Evolutionary conservation across 805 yeast species (phyloP).

Genomic region (Myxozyma kluyveri): DNA sequence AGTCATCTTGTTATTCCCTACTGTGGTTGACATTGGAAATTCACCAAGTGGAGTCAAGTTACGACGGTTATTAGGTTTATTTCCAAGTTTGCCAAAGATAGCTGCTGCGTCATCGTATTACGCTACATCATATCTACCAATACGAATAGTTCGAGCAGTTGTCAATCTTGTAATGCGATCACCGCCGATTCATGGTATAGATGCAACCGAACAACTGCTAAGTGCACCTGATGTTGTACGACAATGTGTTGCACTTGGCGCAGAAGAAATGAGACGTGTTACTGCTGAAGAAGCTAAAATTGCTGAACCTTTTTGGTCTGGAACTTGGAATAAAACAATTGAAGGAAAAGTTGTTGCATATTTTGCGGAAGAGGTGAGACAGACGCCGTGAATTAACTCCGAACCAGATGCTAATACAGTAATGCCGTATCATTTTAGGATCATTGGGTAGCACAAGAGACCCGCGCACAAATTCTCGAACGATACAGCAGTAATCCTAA

Average conservation of each 20-base stretch:
- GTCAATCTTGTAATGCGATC: conserved; percentile 36
- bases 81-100: conserved; percentile 30
- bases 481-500: conserved; percentile 40
- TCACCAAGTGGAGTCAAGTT: conserved; percentile 45
- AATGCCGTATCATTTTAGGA: too few relatives aligned
- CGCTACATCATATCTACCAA: conserved; percentile 12
- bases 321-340: conserved; percentile 38
- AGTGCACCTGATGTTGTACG: conserved; percentile 46
- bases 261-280: conserved; percentile 57
- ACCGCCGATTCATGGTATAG: conserved; percentile 39
- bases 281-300: conserved; percentile 42
- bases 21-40: conserved; percentile 57
- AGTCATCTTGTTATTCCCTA: conserved; percentile 67
- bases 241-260: conserved; percentile 57
- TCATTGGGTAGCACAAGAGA: conserved; percentile 60
- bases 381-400: conserved; percentile 48
- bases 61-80: conserved; percentile 28
- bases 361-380: conserved; percentile 32
- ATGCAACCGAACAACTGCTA: conserved; percentile 46
- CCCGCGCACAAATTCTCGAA: conserved; percentile 47
- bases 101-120: conserved; percentile 37
- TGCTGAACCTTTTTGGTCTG: conserved; percentile 48
- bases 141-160: conserved; percentile 34
- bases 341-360: conserved; percentile 12
- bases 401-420: too few relatives aligned